Evolutionary conservation across 495 filamentous ascomycete genomes (phyloP), one percentile per base, ranked within the genome.

Genomic region (Penicillium argentinense): DNA sequence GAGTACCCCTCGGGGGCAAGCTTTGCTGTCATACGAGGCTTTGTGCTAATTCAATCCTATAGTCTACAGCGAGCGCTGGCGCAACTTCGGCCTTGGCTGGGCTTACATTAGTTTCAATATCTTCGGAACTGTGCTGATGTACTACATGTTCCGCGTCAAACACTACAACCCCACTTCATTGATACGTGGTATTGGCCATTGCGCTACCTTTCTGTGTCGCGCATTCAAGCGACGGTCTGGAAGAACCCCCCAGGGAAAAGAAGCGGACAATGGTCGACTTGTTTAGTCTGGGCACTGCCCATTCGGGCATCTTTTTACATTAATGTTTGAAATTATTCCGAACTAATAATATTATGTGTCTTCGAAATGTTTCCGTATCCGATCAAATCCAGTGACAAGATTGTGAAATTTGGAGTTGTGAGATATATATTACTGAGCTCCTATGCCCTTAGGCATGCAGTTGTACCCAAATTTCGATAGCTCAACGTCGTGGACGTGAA

Each of bases 191-290:
- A 41, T 68, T 9, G 29, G 52, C 19, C 30, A 59, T 1, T 51
- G 62, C 5, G 67, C 56, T 14, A 56, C 52, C 37, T 45, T 73
- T 16, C 29, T 71, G 5, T 68, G 69, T 37, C 67, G 66, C 3
- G 64, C 68, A 7, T 69, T 73, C 53, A 73, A 67, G 56, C 57
- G 69, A 22, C 56, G 71, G 27, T 81, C 69, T n/a, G 81, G 67
- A 19, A 29, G 71, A 34, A 74, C 77, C 17, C 83, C 81, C n/a
- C 77, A 79, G 49, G 81, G 78, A 28, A 77, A 76, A 49, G 83
- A 84, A 27, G 82, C 82, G 7, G 60, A 68, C 16, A 70, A 73
- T 53, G 69, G 69, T 4, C 53, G 66, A 19, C 44, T 71, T 42
- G 59, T 58, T 37, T 68, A 49, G 37, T 8, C 21, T 21, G 14